Evolutionary conservation across 2,329 filamentous ascomycete genomes (phyloP), one percentile per base, ranked within the genome.

Genomic region (Sporothrix pseudoabietina): DNA sequence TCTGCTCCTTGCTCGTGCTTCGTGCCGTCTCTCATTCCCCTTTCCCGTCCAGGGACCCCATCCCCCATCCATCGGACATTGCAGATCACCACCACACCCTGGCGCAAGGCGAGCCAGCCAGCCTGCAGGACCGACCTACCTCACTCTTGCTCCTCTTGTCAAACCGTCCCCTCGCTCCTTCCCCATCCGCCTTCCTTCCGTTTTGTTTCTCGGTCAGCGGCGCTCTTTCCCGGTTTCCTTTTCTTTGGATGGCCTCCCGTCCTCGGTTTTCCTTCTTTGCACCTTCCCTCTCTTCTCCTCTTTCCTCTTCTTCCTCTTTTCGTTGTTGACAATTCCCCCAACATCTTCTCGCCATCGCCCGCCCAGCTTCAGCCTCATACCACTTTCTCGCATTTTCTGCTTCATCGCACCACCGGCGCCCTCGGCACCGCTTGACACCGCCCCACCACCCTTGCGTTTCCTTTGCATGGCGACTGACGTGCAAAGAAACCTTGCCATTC

Each of bases 51-150:
- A 49, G 47, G 65, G 30, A 22, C 61, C 39, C 61, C 39, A 47
- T 65, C 47, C 32, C 32, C 30, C 30, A 32, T 70, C 52, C 52
- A 59, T 61, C 68, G 54, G 12, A 32, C 39, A 26, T 61, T 74
- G 72, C 63, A 63, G 69, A 72, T 72, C 72, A 72, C 63, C 39
- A 19, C 44, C 72, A 69, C 69, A 59, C 71, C 47, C n/a, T 71
- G 41, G 69, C 69, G 59, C 59, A 35, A 61, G 70, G 41, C 57
- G 35, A 39, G 57, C 57, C 41, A 32, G 44, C 57, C 30, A 72
- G 57, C 70, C 41, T 35, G 19, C 69, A 47, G 19, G 54, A 41
- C 35, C 26, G 44, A 35, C 41, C 55, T 61, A 30, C 55, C 52
- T 61, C 69, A 6, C 22, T 55, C 22, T 39, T 30, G n/a, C 22